phyloP scores from a whole-genome alignment of 2,329 filamentous ascomycete genomes.

The Botryotinia globosa region DNA sequence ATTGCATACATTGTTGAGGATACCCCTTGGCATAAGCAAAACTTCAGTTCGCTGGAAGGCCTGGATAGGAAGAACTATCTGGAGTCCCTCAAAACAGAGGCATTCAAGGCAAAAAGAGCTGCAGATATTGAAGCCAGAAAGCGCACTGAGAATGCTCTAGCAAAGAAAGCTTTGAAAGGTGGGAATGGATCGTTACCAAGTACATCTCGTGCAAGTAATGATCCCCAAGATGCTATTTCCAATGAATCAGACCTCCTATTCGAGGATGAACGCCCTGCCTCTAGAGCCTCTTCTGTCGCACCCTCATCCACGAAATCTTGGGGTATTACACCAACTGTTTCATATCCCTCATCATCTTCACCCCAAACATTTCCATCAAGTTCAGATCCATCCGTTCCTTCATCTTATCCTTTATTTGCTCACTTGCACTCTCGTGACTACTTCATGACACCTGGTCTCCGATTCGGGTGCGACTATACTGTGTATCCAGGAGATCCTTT shows the following conservation, averaged over 20 bases:
- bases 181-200: conserved; percentile 20
- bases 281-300: conserved; percentile 34
- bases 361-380: conserved; percentile 30
- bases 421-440: conserved; percentile 77
- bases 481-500: conserved; percentile 94
- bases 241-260: conserved; percentile 30
- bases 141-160: conserved; percentile 31
- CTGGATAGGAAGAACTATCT: conserved; percentile 62
- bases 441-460: conserved; percentile 85
- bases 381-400: conserved; percentile 43
- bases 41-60: conserved; percentile 57
- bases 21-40: conserved; percentile 62
- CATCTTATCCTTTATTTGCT: conserved; percentile 72
- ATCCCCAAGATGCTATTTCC: conserved; percentile 1
- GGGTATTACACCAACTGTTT: conserved; percentile 47
- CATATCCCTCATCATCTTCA: conserved; percentile 40
- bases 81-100: conserved; percentile 47
- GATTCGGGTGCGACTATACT: conserved; percentile 91
- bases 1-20: conserved; percentile 82
- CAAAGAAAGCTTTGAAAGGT: conserved; percentile 33
- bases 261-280: conserved; percentile 39
- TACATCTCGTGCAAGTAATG: conserved; percentile 13
- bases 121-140: conserved; percentile 33
- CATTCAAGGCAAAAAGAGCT: conserved; percentile 49
- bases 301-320: conserved; percentile 26